Percentiles rank a stretch among this genome's conserved stretches.
Evolutionary conservation across 768 basidiomycete genomes (phyloP).

Genomic region (Lactarius vividus): DNA sequence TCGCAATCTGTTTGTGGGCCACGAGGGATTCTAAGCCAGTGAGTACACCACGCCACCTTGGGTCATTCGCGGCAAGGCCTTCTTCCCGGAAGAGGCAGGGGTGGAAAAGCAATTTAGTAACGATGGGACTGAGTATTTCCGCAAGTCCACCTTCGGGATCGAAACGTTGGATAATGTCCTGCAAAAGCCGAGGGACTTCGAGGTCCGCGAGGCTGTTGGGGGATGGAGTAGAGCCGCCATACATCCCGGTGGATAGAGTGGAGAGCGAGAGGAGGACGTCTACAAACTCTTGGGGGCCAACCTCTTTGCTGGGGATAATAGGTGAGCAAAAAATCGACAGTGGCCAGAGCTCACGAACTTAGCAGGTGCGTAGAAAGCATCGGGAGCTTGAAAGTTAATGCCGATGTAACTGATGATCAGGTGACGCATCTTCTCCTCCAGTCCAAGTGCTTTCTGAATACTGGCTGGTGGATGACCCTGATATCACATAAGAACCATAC

Average conservation of each 20-base stretch:
- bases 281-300: slow-evolving; percentile 82
- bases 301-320: slow-evolving; percentile 47
- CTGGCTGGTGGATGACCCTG: slow-evolving; percentile 64
- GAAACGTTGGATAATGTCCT: slow-evolving; percentile 80
- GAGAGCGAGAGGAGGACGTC: slow-evolving; percentile 74
- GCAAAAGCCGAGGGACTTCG: slow-evolving; percentile 77
- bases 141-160: slow-evolving; percentile 77
- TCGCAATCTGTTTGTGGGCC: slow-evolving; percentile 78
- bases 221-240: slow-evolving; percentile 45
- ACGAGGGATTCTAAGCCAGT: slow-evolving; percentile 79
- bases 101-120: slow-evolving; percentile 60
- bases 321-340: slow-evolving; percentile 3
- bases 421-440: slow-evolving; percentile 77
- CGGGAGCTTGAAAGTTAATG: slow-evolving; percentile 84
- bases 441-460: slow-evolving; percentile 53
- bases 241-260: slow-evolving; percentile 63
- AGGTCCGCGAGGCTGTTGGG: slow-evolving; percentile 54
- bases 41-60: slow-evolving; percentile 83
- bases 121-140: slow-evolving; percentile 72
- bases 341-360: slow-evolving; percentile 46
- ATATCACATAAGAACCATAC: background rate
- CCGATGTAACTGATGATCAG: slow-evolving; percentile 88
- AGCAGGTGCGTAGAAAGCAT: slow-evolving; percentile 89
- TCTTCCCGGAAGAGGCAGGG: slow-evolving; percentile 60
- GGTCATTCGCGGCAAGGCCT: slow-evolving; percentile 68